Conservation (phyloP, 768 basidiomycete genomes). For the Leccinellum albellum region DNA sequence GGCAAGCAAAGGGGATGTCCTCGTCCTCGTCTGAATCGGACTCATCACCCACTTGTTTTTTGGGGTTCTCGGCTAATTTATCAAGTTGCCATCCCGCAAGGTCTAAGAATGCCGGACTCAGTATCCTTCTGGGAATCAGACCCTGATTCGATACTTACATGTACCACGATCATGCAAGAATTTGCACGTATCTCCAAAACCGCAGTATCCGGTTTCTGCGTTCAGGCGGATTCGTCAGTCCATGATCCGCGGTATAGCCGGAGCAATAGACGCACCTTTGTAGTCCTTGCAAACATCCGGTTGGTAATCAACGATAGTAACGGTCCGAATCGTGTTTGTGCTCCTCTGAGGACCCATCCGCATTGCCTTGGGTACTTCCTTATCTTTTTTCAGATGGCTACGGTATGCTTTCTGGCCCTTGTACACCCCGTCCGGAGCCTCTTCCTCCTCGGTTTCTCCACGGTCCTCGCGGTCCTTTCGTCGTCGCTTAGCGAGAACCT, state of each 20-base stretch:
- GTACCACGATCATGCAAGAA: slow-evolving; percentile 98
- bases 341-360: slow-evolving; percentile 75
- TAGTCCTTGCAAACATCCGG: slow-evolving; percentile 99
- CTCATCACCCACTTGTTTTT: slow-evolving; percentile 50
- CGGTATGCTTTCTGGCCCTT: slow-evolving; percentile 80
- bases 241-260: slow-evolving; percentile 12
- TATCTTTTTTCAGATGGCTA: slow-evolving; percentile 74
- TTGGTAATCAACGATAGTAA: slow-evolving; percentile 96
- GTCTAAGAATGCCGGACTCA: slow-evolving; percentile 45
- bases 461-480: slow-evolving; percentile 51
- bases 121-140: background rate
- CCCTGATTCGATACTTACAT: slow-evolving; percentile 48
- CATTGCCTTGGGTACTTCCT: slow-evolving; percentile 86
- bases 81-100: slow-evolving; percentile 99
- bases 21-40: slow-evolving; percentile 73
- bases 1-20: slow-evolving; percentile 96
- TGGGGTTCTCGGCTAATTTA: slow-evolving; percentile 78
- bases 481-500: slow-evolving; percentile 65
- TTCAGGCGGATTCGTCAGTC: slow-evolving; percentile 7
- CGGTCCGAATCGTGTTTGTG: slow-evolving; percentile 82
- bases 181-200: slow-evolving; percentile 98
- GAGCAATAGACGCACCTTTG: slow-evolving; percentile 64
- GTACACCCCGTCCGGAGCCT: slow-evolving; percentile 75
- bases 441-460: slow-evolving; percentile 52
- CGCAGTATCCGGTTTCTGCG: slow-evolving; percentile 96